Percentiles rank a stretch among this genome's conserved stretches.
phyloP scores from a whole-genome alignment of 2,329 filamentous ascomycete species.

The Aspergillus awamori region DNA sequence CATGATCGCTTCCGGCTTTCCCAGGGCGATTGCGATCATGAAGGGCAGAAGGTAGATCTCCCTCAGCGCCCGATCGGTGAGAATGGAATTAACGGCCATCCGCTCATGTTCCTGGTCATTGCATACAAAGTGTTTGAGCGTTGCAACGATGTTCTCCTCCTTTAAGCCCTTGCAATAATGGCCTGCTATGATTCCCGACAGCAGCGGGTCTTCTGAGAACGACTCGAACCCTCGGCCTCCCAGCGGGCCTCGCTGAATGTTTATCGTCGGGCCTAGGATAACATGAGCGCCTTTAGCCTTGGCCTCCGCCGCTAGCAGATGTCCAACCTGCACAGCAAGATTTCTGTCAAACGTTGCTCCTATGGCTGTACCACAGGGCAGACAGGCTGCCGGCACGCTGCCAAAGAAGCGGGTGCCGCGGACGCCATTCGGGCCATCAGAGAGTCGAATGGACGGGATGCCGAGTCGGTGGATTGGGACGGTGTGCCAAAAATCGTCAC shows the following conservation, averaged over 20 bases:
- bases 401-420: conserved; percentile 69
- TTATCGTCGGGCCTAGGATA: conserved; percentile 75
- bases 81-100: conserved; percentile 44
- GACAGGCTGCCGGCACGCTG: conserved; percentile 70
- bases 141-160: conserved; percentile 74
- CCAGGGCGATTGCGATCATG: conserved; percentile 60
- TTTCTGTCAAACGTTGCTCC: conserved; percentile 77
- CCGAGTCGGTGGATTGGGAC: conserved; percentile 63
- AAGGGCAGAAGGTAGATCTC: conserved; percentile 69
- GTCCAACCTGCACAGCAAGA: conserved; percentile 68
- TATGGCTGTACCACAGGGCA: conserved; percentile 76
- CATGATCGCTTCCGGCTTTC: conserved; percentile 61
- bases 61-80: conserved; percentile 58
- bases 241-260: conserved; percentile 77
- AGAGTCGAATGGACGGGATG: conserved; percentile 66
- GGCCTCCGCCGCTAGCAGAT: conserved; percentile 70
- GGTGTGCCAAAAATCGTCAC: conserved; percentile 68
- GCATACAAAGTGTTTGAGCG: conserved; percentile 67
- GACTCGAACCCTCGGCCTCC: conserved; percentile 84
- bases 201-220: conserved; percentile 77
- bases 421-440: conserved; percentile 70
- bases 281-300: conserved; percentile 74
- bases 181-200: conserved; percentile 73
- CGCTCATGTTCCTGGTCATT: conserved; percentile 52
- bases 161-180: conserved; percentile 74